A percentile compares a stretch with the other conserved stretches of the same genome.
Conservation (phyloP, 768 basidiomycete species). For the Suillus variegatus region DNA sequence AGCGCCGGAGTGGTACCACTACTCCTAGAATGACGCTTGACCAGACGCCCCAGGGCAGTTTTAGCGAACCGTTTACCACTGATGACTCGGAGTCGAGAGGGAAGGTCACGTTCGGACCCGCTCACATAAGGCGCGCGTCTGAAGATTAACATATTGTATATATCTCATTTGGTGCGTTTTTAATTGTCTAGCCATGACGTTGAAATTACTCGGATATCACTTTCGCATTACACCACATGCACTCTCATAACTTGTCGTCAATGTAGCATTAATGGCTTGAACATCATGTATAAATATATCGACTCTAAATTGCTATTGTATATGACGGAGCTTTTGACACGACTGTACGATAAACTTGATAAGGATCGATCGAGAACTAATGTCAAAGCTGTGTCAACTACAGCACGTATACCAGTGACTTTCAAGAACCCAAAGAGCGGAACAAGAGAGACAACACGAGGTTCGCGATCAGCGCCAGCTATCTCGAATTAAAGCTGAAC, state of each 20-base stretch:
- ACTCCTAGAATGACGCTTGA: constrained; percentile 20
- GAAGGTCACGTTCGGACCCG: constrained; percentile 22
- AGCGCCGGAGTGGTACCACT: constrained; percentile 18
- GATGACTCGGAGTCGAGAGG: constrained; percentile 19
- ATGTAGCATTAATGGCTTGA: constrained; percentile 6
- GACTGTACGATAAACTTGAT: neutral
- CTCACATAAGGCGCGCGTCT: constrained; percentile 10
- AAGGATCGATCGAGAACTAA: constrained; percentile 8
- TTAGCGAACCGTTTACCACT: constrained; percentile 10
- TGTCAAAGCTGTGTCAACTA: constrained; percentile 32
- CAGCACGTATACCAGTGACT: constrained; percentile 30
- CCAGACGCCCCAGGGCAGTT: constrained; percentile 24
- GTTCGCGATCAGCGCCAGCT: constrained; percentile 35
- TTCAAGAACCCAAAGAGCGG: constrained; percentile 43
- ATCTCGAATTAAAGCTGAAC: constrained; percentile 47
- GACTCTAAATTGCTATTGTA: neutral
- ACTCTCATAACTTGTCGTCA: neutral
- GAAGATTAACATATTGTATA: neutral
- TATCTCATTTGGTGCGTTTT: neutral
- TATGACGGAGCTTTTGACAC: neutral
- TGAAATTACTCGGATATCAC: neutral
- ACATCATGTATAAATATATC: neutral
- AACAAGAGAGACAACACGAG: constrained; percentile 25
- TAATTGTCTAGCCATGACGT: neutral
- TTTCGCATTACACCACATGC: neutral